Evolutionary conservation across 163 green algal species (phyloP).

Genomic region (Chlorella variabilis): DNA sequence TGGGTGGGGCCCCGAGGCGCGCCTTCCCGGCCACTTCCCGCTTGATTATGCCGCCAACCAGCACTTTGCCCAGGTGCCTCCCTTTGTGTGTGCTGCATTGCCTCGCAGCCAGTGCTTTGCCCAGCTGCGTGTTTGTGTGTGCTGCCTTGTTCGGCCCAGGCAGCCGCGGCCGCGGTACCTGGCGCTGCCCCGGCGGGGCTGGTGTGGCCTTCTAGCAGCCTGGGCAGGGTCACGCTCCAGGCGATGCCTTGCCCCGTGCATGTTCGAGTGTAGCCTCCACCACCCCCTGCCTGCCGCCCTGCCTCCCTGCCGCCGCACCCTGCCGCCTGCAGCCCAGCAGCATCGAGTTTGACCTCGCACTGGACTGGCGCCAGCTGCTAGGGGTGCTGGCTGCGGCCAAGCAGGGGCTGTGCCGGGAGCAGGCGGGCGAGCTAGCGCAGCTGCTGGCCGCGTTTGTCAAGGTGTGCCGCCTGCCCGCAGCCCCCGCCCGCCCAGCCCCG

Average conservation of each 20-base stretch:
- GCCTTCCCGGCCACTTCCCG: slow-evolving; percentile 25
- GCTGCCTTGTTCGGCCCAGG: too few relatives aligned
- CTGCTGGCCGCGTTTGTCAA: not conserved
- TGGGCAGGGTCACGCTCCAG: too few relatives aligned
- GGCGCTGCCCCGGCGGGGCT: too few relatives aligned
- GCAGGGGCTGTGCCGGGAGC: slow-evolving; percentile 4
- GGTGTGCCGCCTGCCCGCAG: too few relatives aligned
- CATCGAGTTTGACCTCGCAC: slow-evolving; percentile 41
- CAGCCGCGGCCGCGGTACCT: too few relatives aligned
- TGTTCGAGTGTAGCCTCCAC: not conserved
- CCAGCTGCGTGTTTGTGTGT: too few relatives aligned
- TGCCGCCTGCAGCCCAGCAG: slow-evolving; percentile 34
- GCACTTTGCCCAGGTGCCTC: slow-evolving; percentile 38
- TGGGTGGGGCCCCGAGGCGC: slow-evolving; percentile 8
- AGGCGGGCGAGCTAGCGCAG: not conserved
- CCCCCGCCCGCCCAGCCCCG: too few relatives aligned
- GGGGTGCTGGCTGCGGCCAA: slow-evolving; percentile 15
- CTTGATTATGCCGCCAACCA: slow-evolving; percentile 3
- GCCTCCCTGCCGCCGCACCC: not conserved
- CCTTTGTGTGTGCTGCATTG: too few relatives aligned
- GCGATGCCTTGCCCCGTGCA: too few relatives aligned
- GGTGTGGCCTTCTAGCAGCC: too few relatives aligned
- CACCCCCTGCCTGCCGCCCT: not conserved
- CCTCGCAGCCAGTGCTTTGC: too few relatives aligned
- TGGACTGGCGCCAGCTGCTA: slow-evolving; percentile 30